Evolutionary conservation across 1,284 basidiomycete genomes (phyloP), one percentile per base, ranked within the genome.

Genomic region (Moesziomyces globuligerus): DNA sequence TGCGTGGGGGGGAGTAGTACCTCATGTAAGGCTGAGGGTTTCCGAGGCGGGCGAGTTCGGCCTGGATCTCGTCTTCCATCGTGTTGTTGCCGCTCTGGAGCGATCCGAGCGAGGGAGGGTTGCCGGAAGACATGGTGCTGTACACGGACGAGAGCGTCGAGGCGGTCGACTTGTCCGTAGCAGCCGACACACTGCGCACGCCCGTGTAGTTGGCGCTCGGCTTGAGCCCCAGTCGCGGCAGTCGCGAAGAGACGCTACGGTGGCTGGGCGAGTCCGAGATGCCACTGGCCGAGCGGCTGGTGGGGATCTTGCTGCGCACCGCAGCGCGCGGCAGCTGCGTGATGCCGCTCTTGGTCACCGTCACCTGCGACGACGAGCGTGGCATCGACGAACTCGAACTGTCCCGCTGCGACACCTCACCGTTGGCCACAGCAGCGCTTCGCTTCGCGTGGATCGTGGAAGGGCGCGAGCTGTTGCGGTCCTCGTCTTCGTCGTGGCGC

Each of bases 61-160:
- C 66, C 32, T 69, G 66, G 26, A 69, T 69, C 24, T 69, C 66
- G 18, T 62, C 66, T 37, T 69, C 66, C 66, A 69, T 69, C 3
- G 66, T 69, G 26, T 69, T 62, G 40, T 69, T 69, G 3, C 54
- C 66, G 18, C 66, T 69, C 4, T 54, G 50, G 4, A 69, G 26
- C 13, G 66, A 58, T 42, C 66, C 59, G 10, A 69, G 51, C 17
- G 46, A 50, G 3, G 66, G 66, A 3, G 66, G 66, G 1, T 43
- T 51, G 39, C 45, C 50, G 8, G 49, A n/a, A 10, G 64, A 67
- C 10, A 36, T 44, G 39, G 24, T 48, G 56, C 56, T 64, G 56
- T 58, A 64, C 7, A 60, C 60, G 5, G 67, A 70, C 4, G 67
- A 59, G 29, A 64, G 60, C 4, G 59, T 58, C 7, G 66, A 64